Base-by-base conservation (phyloP, 2,329 filamentous ascomycete genomes). In the Lojkania enalia region DNA sequence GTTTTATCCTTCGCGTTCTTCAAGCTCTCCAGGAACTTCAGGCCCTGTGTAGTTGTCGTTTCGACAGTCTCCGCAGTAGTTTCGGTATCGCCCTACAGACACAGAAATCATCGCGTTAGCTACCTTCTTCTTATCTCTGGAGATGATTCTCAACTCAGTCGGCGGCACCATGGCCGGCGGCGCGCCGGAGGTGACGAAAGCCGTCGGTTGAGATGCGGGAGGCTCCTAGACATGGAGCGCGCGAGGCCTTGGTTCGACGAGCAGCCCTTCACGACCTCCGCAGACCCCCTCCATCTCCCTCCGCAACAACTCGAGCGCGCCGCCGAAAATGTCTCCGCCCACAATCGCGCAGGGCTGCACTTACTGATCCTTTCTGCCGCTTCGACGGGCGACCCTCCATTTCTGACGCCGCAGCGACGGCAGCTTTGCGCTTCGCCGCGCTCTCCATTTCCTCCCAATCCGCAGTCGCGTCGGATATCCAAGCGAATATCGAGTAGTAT, bases 1-100 rank as follows among this genome's bases (percentile, higher is more conserved):
- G 80, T 88, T 74, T 95, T 95, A 69, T 95, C 90, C 51, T 83
- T 82, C 16, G 88, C 89, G 53, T 82, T 79, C 58, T 85, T 85
- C 62, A 95, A 81, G 63, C 85, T 84, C 42, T 88, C 83, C 33
- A 95, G 74, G 61, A 95, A 87, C 54, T 79, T 81, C 58, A 88
- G 72, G 27, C 90, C 90, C 60, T 84, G 81, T 43, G 84, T 79
- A 12, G 84, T 85, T 2, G 87, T 91, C 13, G 83, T 83, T 64
- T 87, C 83, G 42, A 73, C 70, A 13, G 80, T 84, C 70, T 91
- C 87, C 14, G 56, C 47, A 14, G 49, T 52, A 30, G 55, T 46
- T 39, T 57, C 54, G 41, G 57, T 49, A 36, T 63, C 57, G 50
- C 46, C 55, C 67, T 71, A 49, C 40, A 58, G 42, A 44, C 51